Evolutionary conservation across 176 grass and related monocot genomes (phyloP), one percentile per base, ranked within the genome.

Genomic region (Oryza nivara): DNA sequence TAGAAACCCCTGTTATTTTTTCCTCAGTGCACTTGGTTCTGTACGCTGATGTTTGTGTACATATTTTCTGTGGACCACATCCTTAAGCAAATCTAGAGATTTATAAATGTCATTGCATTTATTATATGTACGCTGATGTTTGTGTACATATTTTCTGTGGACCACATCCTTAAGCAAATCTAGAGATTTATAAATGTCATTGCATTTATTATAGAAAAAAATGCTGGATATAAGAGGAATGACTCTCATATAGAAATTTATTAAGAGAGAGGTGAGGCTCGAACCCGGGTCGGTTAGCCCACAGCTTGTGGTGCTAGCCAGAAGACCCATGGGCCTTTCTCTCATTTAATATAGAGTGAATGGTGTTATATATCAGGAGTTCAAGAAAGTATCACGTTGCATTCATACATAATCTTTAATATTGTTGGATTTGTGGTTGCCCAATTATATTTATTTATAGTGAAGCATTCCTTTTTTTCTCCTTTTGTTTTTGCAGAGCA

Each of bases 401-500:
- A 15, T 60, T 38, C 23, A 72, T 11, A 3, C 22, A 13, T 0
- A 30, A 58, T 23, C 7, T 63, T 63, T 63, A 63, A 23, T 40
- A 3, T 25, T 82, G 28, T 73, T 67, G 3, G 30, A 17, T 67
- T 68, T 32, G 1, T 83, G 25, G 4, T 83, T 78, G 38, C 14
- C 5, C 19, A 56, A 46, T 80, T 80, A 44, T 81, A 66, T 82
- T 14, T 46, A n/a, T 47, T 25, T 14, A 84, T 23, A 36, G 11
- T 46, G 45, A 9, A 17, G 11, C 58, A 28, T 44, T 38, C 5
- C 60, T 6, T 54, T 7, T 35, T 51, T 77, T 11, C 66, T 76
- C 20, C 84, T 70, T n/a, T 79, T n/a, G 75, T 13, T 46, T 76
- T 86, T 86, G 65, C 78, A 98, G 96, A 98, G 88, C 84, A 93